Percentiles rank a stretch among this genome's conserved stretches.
These are phyloP conservation scores for Trichosporon coremiiforme DNA, from an alignment of 1,284 basidiomycete genomes.

Conservation along the genomic window DNA sequence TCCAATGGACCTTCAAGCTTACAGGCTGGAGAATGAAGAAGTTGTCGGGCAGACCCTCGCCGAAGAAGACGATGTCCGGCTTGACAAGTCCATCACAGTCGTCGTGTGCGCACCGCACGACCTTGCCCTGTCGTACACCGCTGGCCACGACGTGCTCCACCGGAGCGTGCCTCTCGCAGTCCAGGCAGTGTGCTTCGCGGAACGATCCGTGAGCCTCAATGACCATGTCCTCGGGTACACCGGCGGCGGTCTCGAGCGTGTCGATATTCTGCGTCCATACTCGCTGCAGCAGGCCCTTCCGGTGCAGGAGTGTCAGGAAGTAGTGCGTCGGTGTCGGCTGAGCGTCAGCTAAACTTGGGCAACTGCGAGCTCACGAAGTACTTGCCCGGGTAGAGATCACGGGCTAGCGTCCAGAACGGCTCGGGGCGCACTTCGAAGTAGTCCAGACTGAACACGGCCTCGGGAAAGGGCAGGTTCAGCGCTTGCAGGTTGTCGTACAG, in stretches of 20 bases:
- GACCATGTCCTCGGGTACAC: slow-evolving; percentile 71
- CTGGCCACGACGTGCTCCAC: slow-evolving; percentile 70
- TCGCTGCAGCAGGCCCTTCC: slow-evolving; percentile 43
- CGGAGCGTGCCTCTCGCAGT: slow-evolving; percentile 63
- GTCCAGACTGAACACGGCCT: slow-evolving; percentile 62
- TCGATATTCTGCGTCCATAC: slow-evolving; percentile 66
- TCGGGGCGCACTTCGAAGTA: slow-evolving; percentile 54
- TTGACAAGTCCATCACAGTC: slow-evolving; percentile 74
- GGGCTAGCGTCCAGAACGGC: slow-evolving; percentile 79
- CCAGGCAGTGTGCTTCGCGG: slow-evolving; percentile 75
- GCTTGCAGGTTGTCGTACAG: slow-evolving; percentile 61
- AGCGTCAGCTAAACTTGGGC: slow-evolving; percentile 60
- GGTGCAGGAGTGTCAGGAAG: slow-evolving; percentile 65
- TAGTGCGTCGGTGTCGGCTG: slow-evolving; percentile 83
- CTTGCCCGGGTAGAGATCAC: slow-evolving; percentile 75
- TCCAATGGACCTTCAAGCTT: neutral
- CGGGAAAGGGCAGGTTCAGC: slow-evolving; percentile 61
- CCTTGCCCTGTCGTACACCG: slow-evolving; percentile 63
- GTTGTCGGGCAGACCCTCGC: slow-evolving; percentile 63
- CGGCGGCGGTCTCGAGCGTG: slow-evolving; percentile 83
- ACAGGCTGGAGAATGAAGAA: slow-evolving; percentile 53
- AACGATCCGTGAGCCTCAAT: slow-evolving; percentile 96
- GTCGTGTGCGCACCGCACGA: slow-evolving; percentile 63
- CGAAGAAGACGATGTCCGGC: slow-evolving; percentile 95
- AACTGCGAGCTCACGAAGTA: slow-evolving; percentile 40